Percentiles rank a stretch among this genome's conserved stretches.
These are phyloP conservation scores for Diaporthe sp. DNA, from an alignment of 2,329 filamentous ascomycete genomes.

Conservation along the genomic window DNA sequence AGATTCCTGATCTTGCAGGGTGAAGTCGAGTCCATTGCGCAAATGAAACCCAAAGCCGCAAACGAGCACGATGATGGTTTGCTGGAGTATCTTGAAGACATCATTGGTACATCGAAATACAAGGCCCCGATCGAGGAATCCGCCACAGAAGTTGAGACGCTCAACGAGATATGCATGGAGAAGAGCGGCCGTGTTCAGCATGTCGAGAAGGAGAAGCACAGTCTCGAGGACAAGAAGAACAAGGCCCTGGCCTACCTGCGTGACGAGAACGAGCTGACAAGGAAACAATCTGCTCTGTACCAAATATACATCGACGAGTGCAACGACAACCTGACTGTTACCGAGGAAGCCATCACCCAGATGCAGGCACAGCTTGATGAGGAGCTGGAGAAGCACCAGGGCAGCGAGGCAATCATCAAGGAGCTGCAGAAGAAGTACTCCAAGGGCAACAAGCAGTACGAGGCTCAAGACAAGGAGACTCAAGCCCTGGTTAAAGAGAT, in stretches of 20 bases:
- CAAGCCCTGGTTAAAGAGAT: conserved; percentile 88
- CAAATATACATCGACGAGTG: conserved; percentile 93
- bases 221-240: conserved; percentile 96
- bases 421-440: conserved; percentile 88
- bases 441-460: conserved; percentile 85
- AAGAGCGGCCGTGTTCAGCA: conserved; percentile 97
- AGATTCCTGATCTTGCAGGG: conserved; percentile 97
- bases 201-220: conserved; percentile 96
- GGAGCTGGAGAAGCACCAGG: conserved; percentile 92
- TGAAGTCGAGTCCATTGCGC: conserved; percentile 97
- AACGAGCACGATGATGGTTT: conserved; percentile 97
- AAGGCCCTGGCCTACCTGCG: conserved; percentile 89
- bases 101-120: conserved; percentile 98
- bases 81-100: conserved; percentile 96
- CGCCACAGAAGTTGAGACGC: conserved; percentile 86
- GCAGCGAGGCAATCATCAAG: conserved; percentile 91
- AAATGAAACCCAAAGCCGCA: conserved; percentile 97
- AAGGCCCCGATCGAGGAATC: conserved; percentile 97
- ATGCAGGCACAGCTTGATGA: conserved; percentile 88
- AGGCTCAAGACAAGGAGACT: conserved; percentile 84
- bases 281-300: conserved; percentile 92
- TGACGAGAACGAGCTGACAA: conserved; percentile 92
- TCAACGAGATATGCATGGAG: conserved; percentile 95
- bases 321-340: conserved; percentile 88
- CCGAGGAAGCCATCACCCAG: conserved; percentile 90